These are phyloP conservation scores for Ascochyta viciae-villosae DNA, from an alignment of 2,329 filamentous ascomycete genomes.

Conservation along the genomic window DNA sequence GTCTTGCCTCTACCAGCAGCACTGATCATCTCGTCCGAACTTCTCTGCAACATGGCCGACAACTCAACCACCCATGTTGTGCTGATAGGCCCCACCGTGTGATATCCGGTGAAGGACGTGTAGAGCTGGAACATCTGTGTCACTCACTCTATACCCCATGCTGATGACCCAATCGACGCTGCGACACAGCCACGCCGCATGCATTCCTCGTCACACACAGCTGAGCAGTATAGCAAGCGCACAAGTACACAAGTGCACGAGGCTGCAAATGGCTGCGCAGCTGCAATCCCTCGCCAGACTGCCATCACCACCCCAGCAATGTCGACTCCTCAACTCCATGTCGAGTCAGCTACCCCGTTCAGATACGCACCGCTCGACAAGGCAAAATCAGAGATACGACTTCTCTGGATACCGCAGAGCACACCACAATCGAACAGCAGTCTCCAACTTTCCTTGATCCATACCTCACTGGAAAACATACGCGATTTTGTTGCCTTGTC, in stretches of 20 bases:
- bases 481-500: slow-evolving; percentile 10
- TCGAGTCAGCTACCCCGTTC: neutral
- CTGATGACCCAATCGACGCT: neutral
- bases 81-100: neutral
- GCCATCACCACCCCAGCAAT: neutral
- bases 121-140: neutral
- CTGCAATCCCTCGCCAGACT: neutral
- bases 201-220: neutral
- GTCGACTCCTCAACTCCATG: neutral
- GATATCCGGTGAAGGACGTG: neutral
- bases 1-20: no score
- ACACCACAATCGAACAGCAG: neutral
- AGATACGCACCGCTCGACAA: neutral
- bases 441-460: neutral
- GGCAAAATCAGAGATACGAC: slow-evolving; percentile 7
- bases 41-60: no score
- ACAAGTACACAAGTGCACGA: neutral
- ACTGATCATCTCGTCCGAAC: no score
- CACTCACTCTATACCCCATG: neutral
- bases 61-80: neutral
- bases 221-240: neutral
- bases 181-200: neutral
- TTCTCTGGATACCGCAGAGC: slow-evolving; percentile 6
- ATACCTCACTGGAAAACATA: neutral
- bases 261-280: no score